Evolutionary conservation across 2,329 filamentous ascomycete genomes (phyloP).

Genomic region (Clathrospora elynae): DNA sequence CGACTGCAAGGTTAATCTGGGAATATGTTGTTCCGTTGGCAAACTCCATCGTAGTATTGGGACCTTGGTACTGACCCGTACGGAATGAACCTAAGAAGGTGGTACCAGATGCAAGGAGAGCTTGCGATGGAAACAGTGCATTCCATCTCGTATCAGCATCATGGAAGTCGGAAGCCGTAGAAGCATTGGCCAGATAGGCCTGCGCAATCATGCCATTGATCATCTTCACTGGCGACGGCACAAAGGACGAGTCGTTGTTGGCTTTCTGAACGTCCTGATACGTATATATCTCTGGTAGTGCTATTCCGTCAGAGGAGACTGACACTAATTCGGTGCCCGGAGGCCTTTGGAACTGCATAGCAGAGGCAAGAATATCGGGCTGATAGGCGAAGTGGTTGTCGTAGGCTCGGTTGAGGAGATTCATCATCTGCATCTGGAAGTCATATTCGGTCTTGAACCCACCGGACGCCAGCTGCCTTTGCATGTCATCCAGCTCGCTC

Average conservation of each 20-base stretch:
- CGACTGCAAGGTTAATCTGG: conserved; percentile 40
- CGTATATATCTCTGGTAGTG: conserved; percentile 46
- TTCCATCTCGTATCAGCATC: conserved; percentile 52
- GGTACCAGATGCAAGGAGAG: conserved; percentile 35
- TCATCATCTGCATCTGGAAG: conserved; percentile 47
- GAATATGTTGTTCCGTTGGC: conserved; percentile 44
- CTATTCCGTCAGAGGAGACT: conserved; percentile 45
- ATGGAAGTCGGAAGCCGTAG: conserved; percentile 41
- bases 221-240: conserved; percentile 43
- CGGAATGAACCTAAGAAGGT: conserved; percentile 39
- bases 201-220: conserved; percentile 47
- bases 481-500: conserved; percentile 44
- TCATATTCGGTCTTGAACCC: conserved; percentile 50
- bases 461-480: conserved; percentile 34
- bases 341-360: conserved; percentile 46
- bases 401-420: conserved; percentile 45
- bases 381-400: conserved; percentile 51
- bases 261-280: conserved; percentile 39
- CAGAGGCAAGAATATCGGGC: conserved; percentile 45
- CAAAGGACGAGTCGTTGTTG: conserved; percentile 35
- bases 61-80: conserved; percentile 39
- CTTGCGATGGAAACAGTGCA: conserved; percentile 44
- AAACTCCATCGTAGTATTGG: conserved; percentile 44
- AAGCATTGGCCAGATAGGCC: conserved; percentile 42
- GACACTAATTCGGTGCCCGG: conserved; percentile 41